Evolutionary conservation across 169 alveolate genomes (phyloP), one percentile per base, ranked within the genome.

Genomic region (Plasmodium yoelii): DNA sequence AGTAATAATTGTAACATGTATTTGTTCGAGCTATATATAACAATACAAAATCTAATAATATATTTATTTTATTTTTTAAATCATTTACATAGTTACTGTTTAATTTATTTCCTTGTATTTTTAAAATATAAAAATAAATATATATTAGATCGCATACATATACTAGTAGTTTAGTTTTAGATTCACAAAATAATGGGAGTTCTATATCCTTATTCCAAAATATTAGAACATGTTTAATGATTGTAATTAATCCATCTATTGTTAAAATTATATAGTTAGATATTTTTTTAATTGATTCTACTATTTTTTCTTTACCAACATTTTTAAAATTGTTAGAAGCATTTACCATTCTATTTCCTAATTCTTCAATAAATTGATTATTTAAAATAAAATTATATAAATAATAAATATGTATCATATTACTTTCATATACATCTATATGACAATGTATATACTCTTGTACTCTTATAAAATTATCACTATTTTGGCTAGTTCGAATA

Each of bases 61-160:
- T 5, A 28, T 53, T 53, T 3, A 80, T 56, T 28, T 80, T 80
- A 13, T 47, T 34, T 42, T 80, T 80, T 2, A 67, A 15, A 42
- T 67, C 80, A 15, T 18, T 49, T 80, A 67, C 49, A 44, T 18
- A 4, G 13, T 67, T 55, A 1, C 24, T 56, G 0, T 26, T 80
- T 55, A 80, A 8, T 22, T 80, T 70, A 5, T 53, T 42, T 57
- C 72, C 72, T 49, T 67, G 67, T 60, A 64, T 65, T 70, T 64
- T 67, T 60, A 80, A 39, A 39, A 60, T 65, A 47, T 64, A 80
- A 67, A 80, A 80, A 67, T 67, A 80, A 9, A 80, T 34, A 67
- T 65, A 80, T 34, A 67, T 53, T 55, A 80, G 56, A 24, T 80
- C 90, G 15, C 84, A 80, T 24, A 67, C 12, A 47, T 80, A 67